Base-by-base conservation (phyloP, 345 rosid species). In the Gossypium sturtianum region DNA sequence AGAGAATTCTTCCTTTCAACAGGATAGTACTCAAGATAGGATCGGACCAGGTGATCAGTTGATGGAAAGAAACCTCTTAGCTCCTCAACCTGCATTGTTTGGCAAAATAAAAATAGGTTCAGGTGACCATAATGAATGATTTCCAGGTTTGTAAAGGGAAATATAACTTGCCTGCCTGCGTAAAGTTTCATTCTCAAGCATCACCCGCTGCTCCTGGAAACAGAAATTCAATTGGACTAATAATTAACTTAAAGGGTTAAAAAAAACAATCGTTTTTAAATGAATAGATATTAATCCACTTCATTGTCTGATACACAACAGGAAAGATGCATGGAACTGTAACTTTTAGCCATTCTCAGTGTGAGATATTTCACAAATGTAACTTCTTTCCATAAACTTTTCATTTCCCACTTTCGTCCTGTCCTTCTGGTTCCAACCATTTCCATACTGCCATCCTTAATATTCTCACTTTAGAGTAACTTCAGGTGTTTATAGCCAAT, bases 171-270 rank as follows among this genome's bases (percentile, higher is more conserved):
- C 98, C 94, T 94, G 97, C 86, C 91, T 87, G 69, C 92, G 94
- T 75, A 94, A 82, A 81, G 94, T 85, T 87, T 86, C 94, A 69
- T 94, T 92, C 86, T 94, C 98, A 81, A 89, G 84, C 87, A 83
- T 80, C 22, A 92, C 92, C 59, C 84, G 80, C 66, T 92, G 92
- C 84, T 90, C 95, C 98, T 92, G 89, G 45, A 75, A 84, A 75
- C 34, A 74, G 45, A 74, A 56, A 54, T 43, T 54, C 20, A 27
- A 27, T 44, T 48, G 25, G 9, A 41, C 27, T 48, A 53, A 12
- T 48, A 53, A 12, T 56, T 1, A 41, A 20, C 48, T 64, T 16
- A 11, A 38, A 17, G 49, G 62, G 7, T 54, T 1, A 7, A n/a
- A 54, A 19, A 57, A 57, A 20, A n/a, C 11, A 9, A 9, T 0